Percentiles rank a stretch among this genome's conserved stretches.
phyloP scores from a whole-genome alignment of 1,284 basidiomycete genomes.

The Papiliotrema flavescens region DNA sequence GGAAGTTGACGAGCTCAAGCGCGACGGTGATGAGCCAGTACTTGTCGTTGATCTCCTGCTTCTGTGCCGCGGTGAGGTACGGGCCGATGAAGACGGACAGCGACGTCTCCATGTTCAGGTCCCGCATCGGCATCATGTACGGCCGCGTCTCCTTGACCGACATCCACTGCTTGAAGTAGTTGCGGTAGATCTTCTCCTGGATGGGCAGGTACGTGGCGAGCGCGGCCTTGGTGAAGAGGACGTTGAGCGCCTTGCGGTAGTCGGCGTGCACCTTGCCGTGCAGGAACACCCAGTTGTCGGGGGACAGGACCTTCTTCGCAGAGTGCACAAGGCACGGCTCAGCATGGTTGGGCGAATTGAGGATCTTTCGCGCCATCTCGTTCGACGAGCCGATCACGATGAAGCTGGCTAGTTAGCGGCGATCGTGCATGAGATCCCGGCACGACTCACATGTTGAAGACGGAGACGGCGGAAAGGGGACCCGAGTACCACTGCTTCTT shows the following conservation, averaged over 20 bases:
- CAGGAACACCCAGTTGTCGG: conserved; percentile 98
- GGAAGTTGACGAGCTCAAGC: conserved; percentile 98
- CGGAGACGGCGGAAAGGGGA: conserved; percentile 76
- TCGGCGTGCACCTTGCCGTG: conserved; percentile 91
- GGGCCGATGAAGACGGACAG: conserved; percentile 90
- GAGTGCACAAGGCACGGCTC: conserved; percentile 93
- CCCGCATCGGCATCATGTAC: conserved; percentile 88
- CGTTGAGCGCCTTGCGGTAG: conserved; percentile 87
- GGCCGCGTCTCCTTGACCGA: conserved; percentile 56
- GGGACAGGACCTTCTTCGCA: conserved; percentile 79
- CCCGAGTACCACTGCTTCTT: conserved; percentile 84
- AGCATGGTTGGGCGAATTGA: conserved; percentile 83
- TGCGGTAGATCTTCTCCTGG: conserved; percentile 80
- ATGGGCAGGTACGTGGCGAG: conserved; percentile 82
- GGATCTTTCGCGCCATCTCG: conserved; percentile 83
- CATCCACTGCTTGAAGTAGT: conserved; percentile 72
- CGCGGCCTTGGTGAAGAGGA: conserved; percentile 90
- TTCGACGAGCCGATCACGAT: conserved; percentile 95
- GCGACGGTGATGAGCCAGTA: conserved; percentile 96
- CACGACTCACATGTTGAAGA: conserved; percentile 84
- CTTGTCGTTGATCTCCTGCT: conserved; percentile 78
- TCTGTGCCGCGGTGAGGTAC: conserved; percentile 78
- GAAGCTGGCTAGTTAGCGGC: conserved; percentile 60
- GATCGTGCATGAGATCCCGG: background rate
- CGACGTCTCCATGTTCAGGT: conserved; percentile 97